A percentile compares a stretch with the other conserved stretches of the same genome.
Conservation (phyloP, 306 rosid species). For the Amphicarpaea edgeworthii region DNA sequence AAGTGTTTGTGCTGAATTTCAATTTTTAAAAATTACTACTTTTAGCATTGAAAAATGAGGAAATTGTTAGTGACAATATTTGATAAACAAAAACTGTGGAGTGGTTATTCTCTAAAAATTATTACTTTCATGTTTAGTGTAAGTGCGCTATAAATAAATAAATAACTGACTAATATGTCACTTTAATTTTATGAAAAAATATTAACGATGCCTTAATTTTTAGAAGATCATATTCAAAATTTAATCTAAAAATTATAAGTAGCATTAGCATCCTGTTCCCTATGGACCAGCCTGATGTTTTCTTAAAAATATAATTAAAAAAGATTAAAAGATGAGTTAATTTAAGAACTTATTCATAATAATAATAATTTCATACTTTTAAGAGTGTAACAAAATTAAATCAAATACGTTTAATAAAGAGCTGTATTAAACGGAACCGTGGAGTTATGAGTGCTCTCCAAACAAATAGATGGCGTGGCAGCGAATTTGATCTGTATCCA, state of each 20-base stretch:
- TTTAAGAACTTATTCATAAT: background rate
- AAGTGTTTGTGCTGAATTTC: background rate
- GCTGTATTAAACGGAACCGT: conserved; percentile 9
- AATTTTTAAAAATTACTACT: background rate
- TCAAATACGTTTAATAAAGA: background rate
- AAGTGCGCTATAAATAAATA: too few species aligned
- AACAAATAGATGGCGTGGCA: background rate
- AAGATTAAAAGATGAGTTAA: background rate
- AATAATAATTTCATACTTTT: background rate
- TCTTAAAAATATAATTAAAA: background rate
- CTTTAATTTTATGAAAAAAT: background rate
- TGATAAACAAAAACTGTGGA: background rate
- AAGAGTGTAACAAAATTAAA: background rate
- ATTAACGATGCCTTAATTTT: background rate
- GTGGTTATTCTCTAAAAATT: too few species aligned
- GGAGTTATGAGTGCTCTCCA: background rate
- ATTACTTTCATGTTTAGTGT: too few species aligned
- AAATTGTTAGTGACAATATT: background rate
- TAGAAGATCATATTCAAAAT: background rate
- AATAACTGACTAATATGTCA: background rate
- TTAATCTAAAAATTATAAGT: background rate
- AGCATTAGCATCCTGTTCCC: background rate
- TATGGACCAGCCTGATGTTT: background rate
- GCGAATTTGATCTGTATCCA: background rate
- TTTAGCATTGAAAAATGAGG: background rate